A percentile compares a stretch with the other conserved stretches of the same genome.
Evolutionary conservation across 2,329 filamentous ascomycete species (phyloP).

Genomic region (Calycina herbarum): DNA sequence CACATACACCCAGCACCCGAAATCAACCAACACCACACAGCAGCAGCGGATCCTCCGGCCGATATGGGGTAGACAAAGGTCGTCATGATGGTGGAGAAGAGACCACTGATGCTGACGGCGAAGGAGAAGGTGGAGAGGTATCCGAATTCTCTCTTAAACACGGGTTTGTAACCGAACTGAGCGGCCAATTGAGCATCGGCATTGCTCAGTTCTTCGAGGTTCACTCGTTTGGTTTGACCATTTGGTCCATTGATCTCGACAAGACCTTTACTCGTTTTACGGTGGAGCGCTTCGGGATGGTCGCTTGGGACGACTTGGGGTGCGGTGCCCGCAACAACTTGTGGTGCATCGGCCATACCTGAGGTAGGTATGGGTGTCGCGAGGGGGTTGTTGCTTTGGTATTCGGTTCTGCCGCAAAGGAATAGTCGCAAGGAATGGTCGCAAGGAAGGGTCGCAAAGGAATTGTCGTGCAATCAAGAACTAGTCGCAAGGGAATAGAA

Average conservation of each 20-base stretch:
- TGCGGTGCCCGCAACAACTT: conserved; percentile 3
- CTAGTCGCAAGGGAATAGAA: neutral
- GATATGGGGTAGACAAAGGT: conserved; percentile 55
- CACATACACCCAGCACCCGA: conserved; percentile 57
- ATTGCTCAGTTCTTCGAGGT: conserved; percentile 30
- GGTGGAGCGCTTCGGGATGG: conserved; percentile 18
- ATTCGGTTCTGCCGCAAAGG: neutral
- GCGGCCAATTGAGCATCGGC: conserved; percentile 37
- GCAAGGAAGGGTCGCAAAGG: neutral
- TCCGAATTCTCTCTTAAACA: conserved; percentile 60
- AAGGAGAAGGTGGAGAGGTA: conserved; percentile 61
- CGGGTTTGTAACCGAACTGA: conserved; percentile 41
- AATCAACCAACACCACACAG: conserved; percentile 60
- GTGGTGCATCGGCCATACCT: conserved; percentile 11
- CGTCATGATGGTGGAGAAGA: conserved; percentile 56
- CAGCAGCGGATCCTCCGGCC: conserved; percentile 53
- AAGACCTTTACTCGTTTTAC: conserved; percentile 24
- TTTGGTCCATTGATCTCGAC: conserved; percentile 26
- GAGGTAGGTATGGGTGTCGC: conserved; percentile 3
- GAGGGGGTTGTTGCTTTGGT: conserved; percentile 5
- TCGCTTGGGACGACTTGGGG: conserved; percentile 6
- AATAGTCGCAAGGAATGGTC: neutral
- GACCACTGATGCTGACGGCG: conserved; percentile 56
- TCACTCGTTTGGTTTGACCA: conserved; percentile 24
- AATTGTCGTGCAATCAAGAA: neutral